phyloP scores from a whole-genome alignment of 352 stramenopile genomes.

The Globisporangium abappressorium region DNA sequence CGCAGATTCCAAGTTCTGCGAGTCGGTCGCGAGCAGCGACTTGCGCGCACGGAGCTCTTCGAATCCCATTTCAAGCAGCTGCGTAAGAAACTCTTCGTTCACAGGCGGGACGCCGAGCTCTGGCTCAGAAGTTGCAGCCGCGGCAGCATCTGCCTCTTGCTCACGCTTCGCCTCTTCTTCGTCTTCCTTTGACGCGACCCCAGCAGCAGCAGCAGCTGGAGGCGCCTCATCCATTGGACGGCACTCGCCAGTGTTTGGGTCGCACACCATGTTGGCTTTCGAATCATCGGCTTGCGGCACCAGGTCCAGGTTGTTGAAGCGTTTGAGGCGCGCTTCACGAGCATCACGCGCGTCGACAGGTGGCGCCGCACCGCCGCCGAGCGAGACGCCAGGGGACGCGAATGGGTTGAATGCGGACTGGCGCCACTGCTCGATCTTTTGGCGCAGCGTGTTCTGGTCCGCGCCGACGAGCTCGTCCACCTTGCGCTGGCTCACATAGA shows the following conservation, averaged over 20 bases:
- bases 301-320: constrained; percentile 66
- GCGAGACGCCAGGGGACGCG: constrained; percentile 63
- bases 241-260: constrained; percentile 60
- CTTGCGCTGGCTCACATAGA: constrained; percentile 87
- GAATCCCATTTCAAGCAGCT: constrained; percentile 88
- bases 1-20: constrained; percentile 62
- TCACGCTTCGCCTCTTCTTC: constrained; percentile 16
- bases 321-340: constrained; percentile 75
- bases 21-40: constrained; percentile 79
- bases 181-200: constrained; percentile 17
- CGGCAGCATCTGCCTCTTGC: constrained; percentile 18
- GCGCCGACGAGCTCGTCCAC: constrained; percentile 87
- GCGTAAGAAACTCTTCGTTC: constrained; percentile 61
- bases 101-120: constrained; percentile 49
- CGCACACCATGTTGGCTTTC: constrained; percentile 62
- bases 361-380: constrained; percentile 32
- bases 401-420: constrained; percentile 87
- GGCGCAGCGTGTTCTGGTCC: constrained; percentile 73
- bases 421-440: constrained; percentile 88
- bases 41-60: constrained; percentile 75
- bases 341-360: constrained; percentile 67
- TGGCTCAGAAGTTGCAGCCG: constrained; percentile 7
- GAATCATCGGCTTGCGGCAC: constrained; percentile 33
- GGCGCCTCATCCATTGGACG: constrained; percentile 21
- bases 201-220: not conserved